These are phyloP conservation scores for Pleurotus salmoneostramineus DNA, from an alignment of 768 basidiomycete species.

Conservation along the genomic window DNA sequence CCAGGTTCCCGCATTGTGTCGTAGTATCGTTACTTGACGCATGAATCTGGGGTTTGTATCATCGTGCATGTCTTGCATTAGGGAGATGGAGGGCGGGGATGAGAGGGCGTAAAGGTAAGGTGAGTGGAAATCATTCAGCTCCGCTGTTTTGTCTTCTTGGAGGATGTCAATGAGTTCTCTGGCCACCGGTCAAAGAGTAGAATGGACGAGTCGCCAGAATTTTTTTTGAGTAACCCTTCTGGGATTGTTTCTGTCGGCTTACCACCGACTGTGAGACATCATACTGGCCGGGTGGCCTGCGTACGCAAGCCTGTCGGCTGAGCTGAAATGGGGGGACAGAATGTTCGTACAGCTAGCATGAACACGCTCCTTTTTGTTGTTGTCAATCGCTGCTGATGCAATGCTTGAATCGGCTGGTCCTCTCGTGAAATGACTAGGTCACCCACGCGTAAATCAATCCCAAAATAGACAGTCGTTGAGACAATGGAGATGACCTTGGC, in stretches of 20 bases:
- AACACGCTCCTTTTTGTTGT: not conserved
- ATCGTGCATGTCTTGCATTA: conserved; percentile 6
- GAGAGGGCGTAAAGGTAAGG: not conserved
- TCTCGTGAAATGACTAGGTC: not conserved
- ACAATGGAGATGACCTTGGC: not conserved
- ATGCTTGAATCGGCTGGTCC: not conserved
- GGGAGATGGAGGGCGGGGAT: not conserved
- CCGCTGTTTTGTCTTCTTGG: too few relatives aligned
- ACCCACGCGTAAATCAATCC: not conserved
- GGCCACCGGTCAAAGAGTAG: too few relatives aligned
- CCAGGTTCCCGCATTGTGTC: not conserved
- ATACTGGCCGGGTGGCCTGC: not conserved
- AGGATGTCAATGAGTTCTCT: too few relatives aligned
- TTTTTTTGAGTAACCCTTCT: not conserved
- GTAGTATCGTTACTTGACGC: not conserved
- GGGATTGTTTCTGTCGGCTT: not conserved
- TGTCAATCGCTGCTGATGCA: not conserved
- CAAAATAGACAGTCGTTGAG: not conserved
- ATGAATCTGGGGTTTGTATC: not conserved
- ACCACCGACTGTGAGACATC: not conserved
- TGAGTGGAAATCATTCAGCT: too few relatives aligned
- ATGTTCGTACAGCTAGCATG: not conserved
- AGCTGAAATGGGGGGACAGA: not conserved
- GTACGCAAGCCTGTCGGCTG: not conserved
- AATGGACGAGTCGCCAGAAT: not conserved